Conservation (phyloP, 768 basidiomycete species). For the Mycena albidolilacea region DNA sequence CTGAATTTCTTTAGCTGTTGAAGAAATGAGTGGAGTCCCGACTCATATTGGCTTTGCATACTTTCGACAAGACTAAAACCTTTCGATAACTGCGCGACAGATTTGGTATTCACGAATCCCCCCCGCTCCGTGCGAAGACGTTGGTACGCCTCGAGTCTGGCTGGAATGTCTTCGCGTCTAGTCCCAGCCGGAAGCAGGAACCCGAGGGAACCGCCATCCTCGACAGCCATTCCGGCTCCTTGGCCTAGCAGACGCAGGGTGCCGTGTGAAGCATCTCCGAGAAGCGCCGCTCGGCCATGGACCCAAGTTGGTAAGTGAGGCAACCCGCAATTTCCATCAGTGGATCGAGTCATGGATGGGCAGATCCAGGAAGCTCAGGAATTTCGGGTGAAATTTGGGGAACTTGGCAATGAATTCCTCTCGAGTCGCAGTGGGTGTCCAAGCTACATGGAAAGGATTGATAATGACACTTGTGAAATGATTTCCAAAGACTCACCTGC, state of each 20-base stretch:
- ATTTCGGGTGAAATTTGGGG: constrained; percentile 14
- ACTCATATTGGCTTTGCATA: too few relatives aligned
- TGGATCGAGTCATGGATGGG: neutral
- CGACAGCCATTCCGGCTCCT: constrained; percentile 18
- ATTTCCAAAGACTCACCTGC: too few relatives aligned
- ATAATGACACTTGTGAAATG: too few relatives aligned
- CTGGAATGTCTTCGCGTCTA: neutral
- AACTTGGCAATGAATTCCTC: neutral
- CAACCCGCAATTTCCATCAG: constrained; percentile 3
- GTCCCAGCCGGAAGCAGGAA: constrained; percentile 13
- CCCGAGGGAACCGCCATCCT: constrained; percentile 11
- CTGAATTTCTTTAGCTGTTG: too few relatives aligned
- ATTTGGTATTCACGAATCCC: constrained; percentile 1
- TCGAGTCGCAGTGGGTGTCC: too few relatives aligned
- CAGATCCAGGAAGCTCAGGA: constrained; percentile 19
- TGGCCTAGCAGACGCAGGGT: constrained; percentile 14
- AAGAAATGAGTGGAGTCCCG: too few relatives aligned
- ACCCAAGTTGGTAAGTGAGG: constrained; percentile 21
- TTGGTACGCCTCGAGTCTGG: constrained; percentile 9
- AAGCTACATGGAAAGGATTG: too few relatives aligned
- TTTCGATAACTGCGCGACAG: constrained; percentile 1
- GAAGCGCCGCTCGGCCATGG: constrained; percentile 6
- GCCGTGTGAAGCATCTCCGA: constrained; percentile 20
- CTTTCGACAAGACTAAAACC: too few relatives aligned
- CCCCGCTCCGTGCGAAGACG: constrained; percentile 1